Conservation (phyloP, 2,329 filamentous ascomycete genomes). For the Plenodomus tracheiphilus region DNA sequence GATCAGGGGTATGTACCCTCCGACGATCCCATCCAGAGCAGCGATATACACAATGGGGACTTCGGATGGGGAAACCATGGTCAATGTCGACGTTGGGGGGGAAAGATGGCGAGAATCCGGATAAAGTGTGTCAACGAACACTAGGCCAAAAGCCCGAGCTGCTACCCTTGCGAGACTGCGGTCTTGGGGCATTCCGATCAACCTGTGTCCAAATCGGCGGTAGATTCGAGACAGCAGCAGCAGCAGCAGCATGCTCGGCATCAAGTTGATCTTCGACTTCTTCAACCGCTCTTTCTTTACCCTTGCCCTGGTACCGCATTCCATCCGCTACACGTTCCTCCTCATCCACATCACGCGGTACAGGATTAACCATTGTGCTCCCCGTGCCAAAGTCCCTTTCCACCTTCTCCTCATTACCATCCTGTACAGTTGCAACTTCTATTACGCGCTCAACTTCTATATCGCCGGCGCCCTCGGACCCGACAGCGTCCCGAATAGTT, state of each 20-base stretch:
- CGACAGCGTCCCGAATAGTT: slow-evolving; percentile 42
- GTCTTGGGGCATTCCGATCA: background rate
- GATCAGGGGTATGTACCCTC: too few species aligned
- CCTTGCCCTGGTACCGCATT: background rate
- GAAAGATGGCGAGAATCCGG: too few species aligned
- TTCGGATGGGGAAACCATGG: background rate
- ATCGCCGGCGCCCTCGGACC: slow-evolving; percentile 33
- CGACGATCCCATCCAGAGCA: too few species aligned
- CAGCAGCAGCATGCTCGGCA: background rate
- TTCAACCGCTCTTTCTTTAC: background rate
- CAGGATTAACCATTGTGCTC: background rate
- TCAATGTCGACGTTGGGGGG: too few species aligned
- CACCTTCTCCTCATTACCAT: background rate
- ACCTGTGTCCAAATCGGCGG: background rate
- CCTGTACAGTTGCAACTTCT: too few species aligned
- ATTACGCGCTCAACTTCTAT: background rate
- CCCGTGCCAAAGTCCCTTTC: background rate
- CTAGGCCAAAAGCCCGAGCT: background rate
- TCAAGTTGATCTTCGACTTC: background rate
- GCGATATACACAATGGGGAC: too few species aligned
- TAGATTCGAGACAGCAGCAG: background rate
- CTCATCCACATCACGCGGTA: background rate
- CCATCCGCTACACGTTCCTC: background rate
- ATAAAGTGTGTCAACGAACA: background rate
- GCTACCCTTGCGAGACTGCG: background rate